Evolutionary conservation across 2,329 filamentous ascomycete species (phyloP), one percentile per base, ranked within the genome.

Genomic region (Penicillium verrucosum): DNA sequence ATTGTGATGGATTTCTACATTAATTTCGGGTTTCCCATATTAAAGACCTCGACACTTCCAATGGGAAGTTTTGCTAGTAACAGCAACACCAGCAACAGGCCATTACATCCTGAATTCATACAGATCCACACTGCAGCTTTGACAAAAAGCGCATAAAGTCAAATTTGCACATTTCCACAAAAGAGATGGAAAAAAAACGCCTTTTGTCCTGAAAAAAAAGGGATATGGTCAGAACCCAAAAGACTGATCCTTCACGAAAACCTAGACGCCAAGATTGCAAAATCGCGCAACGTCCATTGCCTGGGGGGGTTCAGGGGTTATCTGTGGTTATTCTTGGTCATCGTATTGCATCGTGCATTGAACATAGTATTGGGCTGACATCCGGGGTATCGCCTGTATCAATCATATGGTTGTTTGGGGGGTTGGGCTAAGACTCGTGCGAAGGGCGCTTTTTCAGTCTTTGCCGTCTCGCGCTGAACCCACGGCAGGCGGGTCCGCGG

Each of bases 381-480:
- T 38, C 18, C 41, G 18, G 18, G n/a, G 11, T 37, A 29, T 41
- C 34, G n/a, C 18, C 45, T 42, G 37, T 56, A 59, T 49, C 42
- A 40, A 57, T 50, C 30, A 44, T 30, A 47, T 27, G 36, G 32
- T 16, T 4, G 7, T 45, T 18, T 55, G 30, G 38, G 32, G 42
- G 46, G 34, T 45, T 4, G 38, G 9, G 38, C 14, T 23, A 23
- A 51, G 29, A 23, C 30, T 36, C 30, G 25, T 25, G 32, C 10
- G 9, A 11, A 16, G 30, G 36, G 30, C 16, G 36, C 18, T 27
- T 36, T 43, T 43, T 61, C 57, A 65, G 29, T 64, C 61, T 52
- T 66, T 65, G 18, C 54, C 53, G 40, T 66, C 64, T 50, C 36
- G 43, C 7, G 59, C 27, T 42, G 60, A 62, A 55, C 54, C 29